These are phyloP conservation scores for Leccinum olivaceopallidum DNA, from an alignment of 768 basidiomycete genomes.

Conservation along the genomic window DNA sequence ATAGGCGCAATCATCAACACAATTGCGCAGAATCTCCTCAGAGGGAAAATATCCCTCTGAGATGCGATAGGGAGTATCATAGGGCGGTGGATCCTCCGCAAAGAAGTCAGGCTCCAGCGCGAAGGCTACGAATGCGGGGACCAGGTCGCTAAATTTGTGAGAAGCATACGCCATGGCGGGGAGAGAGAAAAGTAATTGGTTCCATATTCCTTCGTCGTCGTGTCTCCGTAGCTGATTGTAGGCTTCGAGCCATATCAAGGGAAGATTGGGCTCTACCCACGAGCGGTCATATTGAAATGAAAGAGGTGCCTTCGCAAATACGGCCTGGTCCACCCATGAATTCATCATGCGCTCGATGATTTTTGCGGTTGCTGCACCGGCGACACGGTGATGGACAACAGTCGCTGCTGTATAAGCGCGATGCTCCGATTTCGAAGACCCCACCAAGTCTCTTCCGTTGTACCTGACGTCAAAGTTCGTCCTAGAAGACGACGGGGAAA, in stretches of 20 bases:
- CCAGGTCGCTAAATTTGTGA: conserved; percentile 8
- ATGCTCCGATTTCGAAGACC: conserved; percentile 5
- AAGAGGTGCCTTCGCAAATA: background rate
- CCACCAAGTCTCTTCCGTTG: conserved; percentile 10
- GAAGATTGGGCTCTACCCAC: too few relatives aligned
- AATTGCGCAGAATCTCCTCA: background rate
- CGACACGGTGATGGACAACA: background rate
- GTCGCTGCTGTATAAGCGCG: conserved; percentile 22
- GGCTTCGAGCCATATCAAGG: conserved; percentile 25
- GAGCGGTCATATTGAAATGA: conserved; percentile 8
- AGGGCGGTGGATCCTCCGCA: conserved; percentile 15
- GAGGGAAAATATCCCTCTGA: conserved; percentile 12
- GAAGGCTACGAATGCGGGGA: conserved; percentile 36
- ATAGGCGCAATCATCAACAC: background rate
- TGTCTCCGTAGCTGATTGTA: conserved; percentile 29
- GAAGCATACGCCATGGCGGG: conserved; percentile 34
- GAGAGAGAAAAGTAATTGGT: conserved; percentile 32
- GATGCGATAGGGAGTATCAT: conserved; percentile 12
- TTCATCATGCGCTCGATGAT: conserved; percentile 9
- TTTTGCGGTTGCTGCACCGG: background rate
- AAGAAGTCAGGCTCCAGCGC: conserved; percentile 11
- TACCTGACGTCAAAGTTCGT: conserved; percentile 11
- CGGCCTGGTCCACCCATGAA: conserved; percentile 3
- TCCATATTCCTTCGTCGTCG: conserved; percentile 11
- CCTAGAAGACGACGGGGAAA: background rate